A percentile compares a stretch with the other conserved stretches of the same genome.
Evolutionary conservation across 83 land plant genomes (phyloP).

Genomic region (Thuja plicata): DNA sequence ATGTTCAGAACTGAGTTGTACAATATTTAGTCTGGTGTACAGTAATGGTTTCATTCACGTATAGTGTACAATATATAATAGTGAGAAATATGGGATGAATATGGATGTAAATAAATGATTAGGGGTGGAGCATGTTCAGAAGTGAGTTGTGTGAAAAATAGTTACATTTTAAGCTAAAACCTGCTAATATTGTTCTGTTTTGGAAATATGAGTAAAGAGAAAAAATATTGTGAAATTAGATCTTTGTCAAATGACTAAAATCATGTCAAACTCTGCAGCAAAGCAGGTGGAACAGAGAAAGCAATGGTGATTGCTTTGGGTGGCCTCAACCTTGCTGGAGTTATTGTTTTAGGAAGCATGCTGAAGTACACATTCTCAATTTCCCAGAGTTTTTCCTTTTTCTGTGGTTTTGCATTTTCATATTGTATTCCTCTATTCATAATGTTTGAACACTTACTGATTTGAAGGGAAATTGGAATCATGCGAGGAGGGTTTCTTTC

Average conservation of each 20-base stretch:
- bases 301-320: slow-evolving; percentile 76
- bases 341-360: slow-evolving; percentile 64
- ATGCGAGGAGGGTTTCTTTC: slow-evolving; percentile 37
- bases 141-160: background rate
- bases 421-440: background rate
- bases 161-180: background rate
- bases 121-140: background rate
- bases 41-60: background rate
- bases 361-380: slow-evolving; percentile 37
- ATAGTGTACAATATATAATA: background rate
- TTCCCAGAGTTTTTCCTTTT: background rate
- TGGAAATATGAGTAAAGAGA: background rate
- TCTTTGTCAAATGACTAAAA: background rate
- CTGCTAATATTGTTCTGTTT: background rate
- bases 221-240: background rate
- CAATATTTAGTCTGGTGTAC: too few species aligned
- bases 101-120: background rate
- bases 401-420: background rate
- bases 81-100: background rate
- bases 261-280: slow-evolving; percentile 38
- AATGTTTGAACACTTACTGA: background rate
- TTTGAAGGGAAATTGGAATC: slow-evolving; percentile 35
- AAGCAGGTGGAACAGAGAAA: slow-evolving; percentile 49
- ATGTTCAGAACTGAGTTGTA: too few species aligned
- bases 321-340: slow-evolving; percentile 75